Percentiles rank a stretch among this genome's conserved stretches.
Conservation (phyloP, 768 basidiomycete species). For the Tremella yokohamensis region DNA sequence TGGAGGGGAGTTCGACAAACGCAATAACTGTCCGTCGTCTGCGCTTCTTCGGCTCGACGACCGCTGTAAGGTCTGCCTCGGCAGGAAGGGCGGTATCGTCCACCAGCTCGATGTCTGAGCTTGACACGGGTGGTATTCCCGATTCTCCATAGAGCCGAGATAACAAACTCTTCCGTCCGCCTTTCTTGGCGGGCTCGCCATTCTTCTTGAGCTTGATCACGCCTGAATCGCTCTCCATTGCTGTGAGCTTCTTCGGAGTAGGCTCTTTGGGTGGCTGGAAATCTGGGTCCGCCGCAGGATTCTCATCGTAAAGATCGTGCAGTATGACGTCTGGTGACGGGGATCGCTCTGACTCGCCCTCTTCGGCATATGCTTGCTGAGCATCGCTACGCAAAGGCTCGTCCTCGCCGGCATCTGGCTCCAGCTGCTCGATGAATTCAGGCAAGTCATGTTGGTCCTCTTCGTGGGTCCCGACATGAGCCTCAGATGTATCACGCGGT, state of each 20-base stretch:
- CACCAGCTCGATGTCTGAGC: too few species aligned
- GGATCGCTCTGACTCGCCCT: neutral
- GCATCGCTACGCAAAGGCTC: neutral
- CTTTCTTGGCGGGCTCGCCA: neutral
- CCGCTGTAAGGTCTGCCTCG: too few species aligned
- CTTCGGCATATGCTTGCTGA: neutral
- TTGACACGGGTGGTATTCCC: too few species aligned
- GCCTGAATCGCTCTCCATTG: neutral
- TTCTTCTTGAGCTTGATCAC: neutral
- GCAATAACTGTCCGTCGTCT: neutral
- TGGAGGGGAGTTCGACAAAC: neutral
- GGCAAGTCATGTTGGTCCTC: neutral
- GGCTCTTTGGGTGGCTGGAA: constrained; percentile 18
- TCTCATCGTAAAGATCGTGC: constrained; percentile 24
- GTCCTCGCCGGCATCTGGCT: neutral
- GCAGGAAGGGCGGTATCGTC: too few species aligned
- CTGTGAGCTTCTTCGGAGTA: neutral
- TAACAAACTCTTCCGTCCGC: neutral
- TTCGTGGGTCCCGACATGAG: neutral
- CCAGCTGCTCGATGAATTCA: neutral
- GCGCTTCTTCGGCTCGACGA: too few species aligned
- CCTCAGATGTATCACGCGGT: neutral
- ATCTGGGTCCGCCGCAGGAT: constrained; percentile 29
- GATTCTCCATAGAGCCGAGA: too few species aligned
- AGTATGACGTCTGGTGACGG: constrained; percentile 31